Percentiles rank a stretch among this genome's conserved stretches.
phyloP scores from a whole-genome alignment of 73 alveolate genomes.

The Paramecium caudatum region DNA sequence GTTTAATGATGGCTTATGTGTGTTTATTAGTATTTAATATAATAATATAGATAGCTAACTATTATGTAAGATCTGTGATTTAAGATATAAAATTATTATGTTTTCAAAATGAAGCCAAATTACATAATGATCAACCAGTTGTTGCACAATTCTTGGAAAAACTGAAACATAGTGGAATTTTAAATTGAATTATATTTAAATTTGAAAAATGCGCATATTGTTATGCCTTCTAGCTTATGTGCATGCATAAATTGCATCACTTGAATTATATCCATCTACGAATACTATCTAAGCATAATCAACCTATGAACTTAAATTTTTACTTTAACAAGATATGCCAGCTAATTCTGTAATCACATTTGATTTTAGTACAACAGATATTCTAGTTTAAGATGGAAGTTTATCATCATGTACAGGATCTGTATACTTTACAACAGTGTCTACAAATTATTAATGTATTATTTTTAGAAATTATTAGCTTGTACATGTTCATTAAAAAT shows the following conservation, averaged over 20 bases:
- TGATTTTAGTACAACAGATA: slow-evolving; percentile 33
- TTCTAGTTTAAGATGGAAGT: slow-evolving; percentile 31
- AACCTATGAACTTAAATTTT: slow-evolving; percentile 43
- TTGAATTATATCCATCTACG: slow-evolving; percentile 48
- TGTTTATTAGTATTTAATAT: background rate
- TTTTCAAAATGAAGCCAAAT: background rate
- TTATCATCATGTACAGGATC: slow-evolving; percentile 35
- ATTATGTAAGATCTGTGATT: background rate
- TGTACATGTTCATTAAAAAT: slow-evolving; percentile 27
- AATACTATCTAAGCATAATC: slow-evolving; percentile 60
- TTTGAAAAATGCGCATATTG: too few species aligned
- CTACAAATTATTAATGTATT: slow-evolving; percentile 13
- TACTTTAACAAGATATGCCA: slow-evolving; percentile 10
- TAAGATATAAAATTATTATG: slow-evolving; percentile 3
- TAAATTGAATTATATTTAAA: too few species aligned
- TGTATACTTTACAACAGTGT: background rate
- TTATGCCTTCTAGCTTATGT: too few species aligned
- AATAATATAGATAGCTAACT: background rate
- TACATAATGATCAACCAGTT: background rate
- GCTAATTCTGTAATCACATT: background rate
- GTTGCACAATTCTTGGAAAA: background rate
- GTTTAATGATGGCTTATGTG: background rate
- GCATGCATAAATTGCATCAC: slow-evolving; percentile 12
- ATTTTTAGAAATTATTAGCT: background rate
- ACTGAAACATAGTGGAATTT: slow-evolving; percentile 25